Evolutionary conservation across 176 grass and related monocot genomes (phyloP).

Genomic region (Thinopyrum elongatum): DNA sequence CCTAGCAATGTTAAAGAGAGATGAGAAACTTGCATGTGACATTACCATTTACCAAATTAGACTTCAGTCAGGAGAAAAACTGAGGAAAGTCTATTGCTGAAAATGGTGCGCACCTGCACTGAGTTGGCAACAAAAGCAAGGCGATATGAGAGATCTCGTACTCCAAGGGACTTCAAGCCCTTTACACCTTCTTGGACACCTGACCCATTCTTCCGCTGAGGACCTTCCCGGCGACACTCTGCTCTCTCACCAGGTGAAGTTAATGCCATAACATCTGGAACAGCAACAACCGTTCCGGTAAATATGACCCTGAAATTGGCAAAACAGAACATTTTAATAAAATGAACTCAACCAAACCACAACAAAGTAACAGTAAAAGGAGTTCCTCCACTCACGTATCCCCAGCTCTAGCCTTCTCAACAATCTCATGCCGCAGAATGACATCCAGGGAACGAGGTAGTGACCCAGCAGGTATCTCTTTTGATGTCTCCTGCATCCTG

Average conservation of each 20-base stretch:
- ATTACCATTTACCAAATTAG: not conserved
- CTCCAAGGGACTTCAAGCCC: conserved; percentile 83
- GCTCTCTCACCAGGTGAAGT: conserved; percentile 97
- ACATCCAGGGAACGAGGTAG: conserved; percentile 92
- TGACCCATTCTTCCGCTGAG: conserved; percentile 70
- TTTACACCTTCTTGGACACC: conserved; percentile 89
- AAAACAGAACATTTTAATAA: conserved; percentile 16
- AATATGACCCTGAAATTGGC: conserved; percentile 65
- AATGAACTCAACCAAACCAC: not conserved
- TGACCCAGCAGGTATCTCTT: conserved; percentile 95
- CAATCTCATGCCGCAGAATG: conserved; percentile 92
- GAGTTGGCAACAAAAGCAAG: conserved; percentile 94
- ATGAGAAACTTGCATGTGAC: not conserved
- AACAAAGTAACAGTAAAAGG: not conserved
- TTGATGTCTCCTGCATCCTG: conserved; percentile 93
- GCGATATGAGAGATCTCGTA: conserved; percentile 94
- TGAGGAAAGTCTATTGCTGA: not conserved
- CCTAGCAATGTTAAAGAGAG: conserved; percentile 39
- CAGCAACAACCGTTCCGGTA: conserved; percentile 81
- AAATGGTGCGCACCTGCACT: conserved; percentile 63
- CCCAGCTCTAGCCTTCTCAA: conserved; percentile 95
- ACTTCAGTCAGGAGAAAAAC: not conserved
- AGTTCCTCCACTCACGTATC: conserved; percentile 69
- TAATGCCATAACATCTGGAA: conserved; percentile 96
- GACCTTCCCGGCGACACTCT: conserved; percentile 83